These are phyloP conservation scores for Podosphaera leucotricha DNA, from an alignment of 2,329 filamentous ascomycete species.

Conservation along the genomic window DNA sequence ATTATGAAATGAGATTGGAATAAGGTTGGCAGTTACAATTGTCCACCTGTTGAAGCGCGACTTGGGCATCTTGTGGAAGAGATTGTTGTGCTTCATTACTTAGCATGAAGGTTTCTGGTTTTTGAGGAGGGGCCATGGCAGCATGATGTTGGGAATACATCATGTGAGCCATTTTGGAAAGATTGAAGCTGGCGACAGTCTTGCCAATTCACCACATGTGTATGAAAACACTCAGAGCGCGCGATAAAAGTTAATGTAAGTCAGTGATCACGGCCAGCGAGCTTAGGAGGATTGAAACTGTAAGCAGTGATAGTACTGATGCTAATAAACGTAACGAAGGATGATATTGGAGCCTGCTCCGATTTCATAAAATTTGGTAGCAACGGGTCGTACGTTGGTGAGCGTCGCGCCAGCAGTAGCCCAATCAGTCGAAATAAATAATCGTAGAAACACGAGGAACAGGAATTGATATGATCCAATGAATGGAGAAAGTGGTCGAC, in stretches of 20 bases:
- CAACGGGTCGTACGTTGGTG: neutral
- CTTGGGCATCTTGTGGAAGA: constrained; percentile 85
- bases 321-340: neutral
- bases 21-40: constrained; percentile 43
- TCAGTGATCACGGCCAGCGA: neutral
- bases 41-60: constrained; percentile 93
- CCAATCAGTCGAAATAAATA: neutral
- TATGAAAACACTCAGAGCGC: no score
- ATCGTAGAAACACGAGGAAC: no score
- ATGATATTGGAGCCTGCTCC: neutral
- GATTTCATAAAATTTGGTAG: neutral
- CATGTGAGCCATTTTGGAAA: constrained; percentile 5
- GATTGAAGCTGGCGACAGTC: no score
- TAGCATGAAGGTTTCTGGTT: constrained; percentile 97
- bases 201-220: no score
- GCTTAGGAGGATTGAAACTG: neutral
- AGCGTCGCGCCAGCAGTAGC: neutral
- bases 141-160: constrained; percentile 64
- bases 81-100: constrained; percentile 93
- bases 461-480: neutral
- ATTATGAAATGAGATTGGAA: constrained; percentile 2
- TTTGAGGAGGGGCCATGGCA: constrained; percentile 76
- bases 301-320: neutral
- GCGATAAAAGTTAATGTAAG: no score
- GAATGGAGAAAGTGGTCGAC: neutral